A percentile compares a stretch with the other conserved stretches of the same genome.
phyloP scores from a whole-genome alignment of 2,329 filamentous ascomycete genomes.

The Tolypocladium sp. region DNA sequence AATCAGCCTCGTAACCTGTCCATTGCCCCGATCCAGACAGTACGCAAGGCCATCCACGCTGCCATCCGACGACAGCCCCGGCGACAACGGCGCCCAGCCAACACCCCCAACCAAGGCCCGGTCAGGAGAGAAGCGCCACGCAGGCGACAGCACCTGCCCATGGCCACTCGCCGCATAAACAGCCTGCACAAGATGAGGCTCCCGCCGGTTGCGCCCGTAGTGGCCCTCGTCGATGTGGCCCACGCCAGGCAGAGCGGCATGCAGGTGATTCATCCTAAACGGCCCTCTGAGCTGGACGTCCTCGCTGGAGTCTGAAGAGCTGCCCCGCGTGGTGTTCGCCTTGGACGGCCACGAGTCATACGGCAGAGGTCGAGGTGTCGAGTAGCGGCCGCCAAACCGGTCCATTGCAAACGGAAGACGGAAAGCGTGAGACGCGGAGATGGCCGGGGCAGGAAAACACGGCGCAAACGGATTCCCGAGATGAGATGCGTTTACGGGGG shows the following conservation, averaged over 20 bases:
- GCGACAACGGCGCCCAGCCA: not conserved
- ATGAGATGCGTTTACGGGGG: not conserved
- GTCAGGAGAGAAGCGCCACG: not conserved
- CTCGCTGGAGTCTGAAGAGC: not conserved
- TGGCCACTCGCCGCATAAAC: not conserved
- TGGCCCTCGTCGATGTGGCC: not conserved
- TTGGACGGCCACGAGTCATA: not conserved
- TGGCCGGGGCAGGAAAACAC: not conserved
- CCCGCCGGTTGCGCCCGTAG: not conserved
- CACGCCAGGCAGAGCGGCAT: not conserved
- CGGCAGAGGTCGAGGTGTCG: not conserved
- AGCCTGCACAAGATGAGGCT: not conserved
- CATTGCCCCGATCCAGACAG: conserved; percentile 43
- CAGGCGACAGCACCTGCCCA: not conserved
- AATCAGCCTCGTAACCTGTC: conserved; percentile 43
- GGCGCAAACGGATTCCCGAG: not conserved
- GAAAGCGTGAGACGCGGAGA: not conserved
- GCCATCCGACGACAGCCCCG: not conserved
- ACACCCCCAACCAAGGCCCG: not conserved
- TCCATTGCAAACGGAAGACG: not conserved
- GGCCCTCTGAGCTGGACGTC: too few species aligned
- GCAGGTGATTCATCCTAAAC: not conserved
- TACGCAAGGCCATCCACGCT: conserved; percentile 26
- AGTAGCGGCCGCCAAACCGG: not conserved
- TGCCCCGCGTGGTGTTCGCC: not conserved